Evolutionary conservation across 805 yeast species (phyloP).

Genomic region (Blastobotrys attinorum): DNA sequence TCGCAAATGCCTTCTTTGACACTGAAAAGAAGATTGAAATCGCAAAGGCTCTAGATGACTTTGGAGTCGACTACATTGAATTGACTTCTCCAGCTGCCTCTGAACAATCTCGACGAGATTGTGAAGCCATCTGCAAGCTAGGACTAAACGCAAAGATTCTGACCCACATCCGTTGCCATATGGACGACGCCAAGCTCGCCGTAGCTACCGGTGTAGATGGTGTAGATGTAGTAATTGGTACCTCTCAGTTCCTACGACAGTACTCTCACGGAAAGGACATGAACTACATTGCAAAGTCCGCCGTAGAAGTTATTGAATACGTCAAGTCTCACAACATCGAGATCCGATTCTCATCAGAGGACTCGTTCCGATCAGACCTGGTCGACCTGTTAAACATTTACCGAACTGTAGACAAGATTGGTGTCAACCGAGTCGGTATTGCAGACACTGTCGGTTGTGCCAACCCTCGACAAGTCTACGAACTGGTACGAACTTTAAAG

Average conservation of each 20-base stretch:
- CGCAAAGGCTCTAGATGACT: conserved; percentile 94
- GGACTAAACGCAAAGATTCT: conserved; percentile 93
- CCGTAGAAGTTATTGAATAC: conserved; percentile 93
- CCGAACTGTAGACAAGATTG: conserved; percentile 93
- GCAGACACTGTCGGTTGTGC: conserved; percentile 99
- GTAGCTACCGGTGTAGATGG: conserved; percentile 99
- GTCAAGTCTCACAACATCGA: conserved; percentile 96
- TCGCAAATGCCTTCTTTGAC: conserved; percentile 92
- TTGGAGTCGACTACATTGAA: conserved; percentile 97
- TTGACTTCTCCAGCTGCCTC: conserved; percentile 96
- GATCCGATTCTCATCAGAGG: conserved; percentile 94
- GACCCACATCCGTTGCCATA: conserved; percentile 96
- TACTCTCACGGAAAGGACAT: conserved; percentile 97
- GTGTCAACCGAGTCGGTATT: conserved; percentile 97
- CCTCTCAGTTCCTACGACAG: conserved; percentile 89
- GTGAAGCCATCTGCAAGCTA: conserved; percentile 97
- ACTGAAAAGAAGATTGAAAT: conserved; percentile 95
- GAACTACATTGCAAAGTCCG: conserved; percentile 94
- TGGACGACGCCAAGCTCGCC: conserved; percentile 97
- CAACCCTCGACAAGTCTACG: conserved; percentile 98
- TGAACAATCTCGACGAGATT: conserved; percentile 85
- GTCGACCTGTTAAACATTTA: conserved; percentile 93
- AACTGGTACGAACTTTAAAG: conserved; percentile 86
- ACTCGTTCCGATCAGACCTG: conserved; percentile 92
- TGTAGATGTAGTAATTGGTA: conserved; percentile 96